Evolutionary conservation across 2,329 filamentous ascomycete species (phyloP), one percentile per base, ranked within the genome.

Genomic region (Talaromyces sp.): DNA sequence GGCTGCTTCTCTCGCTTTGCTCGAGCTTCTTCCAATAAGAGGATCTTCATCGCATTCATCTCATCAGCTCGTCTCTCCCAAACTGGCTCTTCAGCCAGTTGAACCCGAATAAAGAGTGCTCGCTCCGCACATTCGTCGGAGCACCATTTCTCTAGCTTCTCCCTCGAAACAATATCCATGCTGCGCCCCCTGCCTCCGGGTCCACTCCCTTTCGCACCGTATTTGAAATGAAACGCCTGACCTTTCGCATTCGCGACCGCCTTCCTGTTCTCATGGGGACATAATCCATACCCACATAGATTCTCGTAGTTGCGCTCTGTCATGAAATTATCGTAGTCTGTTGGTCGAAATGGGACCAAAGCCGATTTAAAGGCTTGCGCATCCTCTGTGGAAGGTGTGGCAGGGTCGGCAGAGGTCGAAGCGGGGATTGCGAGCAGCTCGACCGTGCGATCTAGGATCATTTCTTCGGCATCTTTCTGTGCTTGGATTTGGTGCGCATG

Each of bases 241-340:
- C 55, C 57, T 5, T 35, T 45, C 1, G 80, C 82, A 10, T 78
- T 75, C 14, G 79, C 75, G 47, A 82, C 78, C 32, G 82, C 78
- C 29, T 79, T 78, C 29, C 81, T 78, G 35, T 85, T 86, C n/a
- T 84, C 80, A 14, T 80, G 81, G 1, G 84, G 75, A 71, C 94
- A 99, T 24, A 97, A 80, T 0, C 83, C 80, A 70, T 97, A 97
- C 1, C 91, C 94, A 74, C 94, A 99, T 17, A 84, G 80, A 39
- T 82, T 84, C 63, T 90, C 87, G 60, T 90, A 88, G 70, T 96
- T 95, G 65, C 94, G 89, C 77, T 99, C 94, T 59, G 88, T 83
- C 55, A 97, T 86, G 45, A 97, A 78, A 59, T 90, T 88, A 67
- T 96, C 91, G 76, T 95, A 96, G 76, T 99, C 93, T 48, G 83